These are phyloP conservation scores for Ganoderma boninense DNA, from an alignment of 1,284 basidiomycete genomes.

Conservation along the genomic window DNA sequence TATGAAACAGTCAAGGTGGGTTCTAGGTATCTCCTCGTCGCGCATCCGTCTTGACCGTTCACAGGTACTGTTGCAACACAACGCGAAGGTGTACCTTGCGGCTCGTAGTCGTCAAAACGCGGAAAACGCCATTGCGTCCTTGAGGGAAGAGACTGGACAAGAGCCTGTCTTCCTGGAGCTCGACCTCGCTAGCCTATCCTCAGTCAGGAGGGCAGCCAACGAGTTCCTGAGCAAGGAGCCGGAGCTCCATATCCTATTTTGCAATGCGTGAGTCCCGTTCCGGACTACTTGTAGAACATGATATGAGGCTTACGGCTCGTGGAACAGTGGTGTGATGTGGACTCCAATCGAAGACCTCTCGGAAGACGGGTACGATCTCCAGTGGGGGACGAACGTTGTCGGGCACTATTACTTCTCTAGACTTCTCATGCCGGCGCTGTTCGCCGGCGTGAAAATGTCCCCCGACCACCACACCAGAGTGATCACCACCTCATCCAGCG, in stretches of 20 bases:
- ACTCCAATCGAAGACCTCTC: slow-evolving; percentile 48
- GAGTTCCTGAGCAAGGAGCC: slow-evolving; percentile 54
- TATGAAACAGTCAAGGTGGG: slow-evolving; percentile 43
- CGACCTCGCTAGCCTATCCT: slow-evolving; percentile 55
- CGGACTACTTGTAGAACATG: too few relatives aligned
- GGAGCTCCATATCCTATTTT: slow-evolving; percentile 58
- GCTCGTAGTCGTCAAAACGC: slow-evolving; percentile 51
- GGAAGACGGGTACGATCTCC: slow-evolving; percentile 56
- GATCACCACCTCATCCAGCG: too few relatives aligned
- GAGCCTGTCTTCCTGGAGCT: slow-evolving; percentile 55
- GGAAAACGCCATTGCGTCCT: slow-evolving; percentile 50
- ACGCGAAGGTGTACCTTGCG: slow-evolving; percentile 63
- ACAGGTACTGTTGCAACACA: slow-evolving; percentile 51
- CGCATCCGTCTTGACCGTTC: too few relatives aligned
- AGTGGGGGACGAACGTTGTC: slow-evolving; percentile 59
- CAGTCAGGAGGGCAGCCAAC: slow-evolving; percentile 50
- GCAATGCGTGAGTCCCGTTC: slow-evolving; percentile 53
- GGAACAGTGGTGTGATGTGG: slow-evolving; percentile 55
- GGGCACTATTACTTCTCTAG: slow-evolving; percentile 52
- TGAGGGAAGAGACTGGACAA: slow-evolving; percentile 45
- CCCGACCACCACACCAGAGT: slow-evolving; percentile 50
- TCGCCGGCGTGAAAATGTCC: slow-evolving; percentile 38
- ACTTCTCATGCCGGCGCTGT: slow-evolving; percentile 51
- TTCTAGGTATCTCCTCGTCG: background rate
- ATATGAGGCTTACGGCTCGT: too few relatives aligned